Evolutionary conservation across 2,329 filamentous ascomycete genomes (phyloP), one percentile per base, ranked within the genome.

Genomic region (Colletotrichum agaves): DNA sequence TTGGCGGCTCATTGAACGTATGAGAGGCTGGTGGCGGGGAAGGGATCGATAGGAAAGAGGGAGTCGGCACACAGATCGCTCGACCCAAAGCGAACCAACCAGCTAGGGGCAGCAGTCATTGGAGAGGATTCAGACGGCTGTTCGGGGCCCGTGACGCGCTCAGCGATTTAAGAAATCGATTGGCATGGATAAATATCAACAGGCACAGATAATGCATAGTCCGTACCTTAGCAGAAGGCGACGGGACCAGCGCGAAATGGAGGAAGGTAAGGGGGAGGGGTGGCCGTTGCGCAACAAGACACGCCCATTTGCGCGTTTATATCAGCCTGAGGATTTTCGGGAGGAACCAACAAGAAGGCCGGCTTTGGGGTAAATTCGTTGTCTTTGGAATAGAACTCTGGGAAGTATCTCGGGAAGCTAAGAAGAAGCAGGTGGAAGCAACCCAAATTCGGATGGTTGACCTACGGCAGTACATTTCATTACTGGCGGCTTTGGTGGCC

Each of bases 301-400:
- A 46, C 53, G 61, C 67, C 69, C 59, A 71, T 70, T 71, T 66
- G 69, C 61, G 69, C 69, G 69, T 71, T 71, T 70, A 69, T 61
- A 57, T 57, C 56, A 67, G 56, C 43, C 53, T 56, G 55, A 44
- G 49, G n/a, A 17, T 39, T 53, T 27, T 58, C 21, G 52, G 52
- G 35, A 49, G 12, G 60, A 33, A 59, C n/a, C 57, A 47, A 21
- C 17, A 50, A 62, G 19, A 49, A n/a, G 37, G 11, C 61, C 31
- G 33, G 31, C 11, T 10, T 57, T 55, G 63, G 63, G 59, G 35
- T 62, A 44, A 27, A 61, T 19, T 62, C 50, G 58, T 11, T 15
- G 27, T 46, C 43, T 33, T 44, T 44, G 53, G 44, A 7, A 27
- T 27, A 27, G 27, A 39, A 53, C 46, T 35, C 56, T 52, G 46